Evolutionary conservation across 2,329 filamentous ascomycete species (phyloP), one percentile per base, ranked within the genome.

Genomic region (Penicillium sp.): DNA sequence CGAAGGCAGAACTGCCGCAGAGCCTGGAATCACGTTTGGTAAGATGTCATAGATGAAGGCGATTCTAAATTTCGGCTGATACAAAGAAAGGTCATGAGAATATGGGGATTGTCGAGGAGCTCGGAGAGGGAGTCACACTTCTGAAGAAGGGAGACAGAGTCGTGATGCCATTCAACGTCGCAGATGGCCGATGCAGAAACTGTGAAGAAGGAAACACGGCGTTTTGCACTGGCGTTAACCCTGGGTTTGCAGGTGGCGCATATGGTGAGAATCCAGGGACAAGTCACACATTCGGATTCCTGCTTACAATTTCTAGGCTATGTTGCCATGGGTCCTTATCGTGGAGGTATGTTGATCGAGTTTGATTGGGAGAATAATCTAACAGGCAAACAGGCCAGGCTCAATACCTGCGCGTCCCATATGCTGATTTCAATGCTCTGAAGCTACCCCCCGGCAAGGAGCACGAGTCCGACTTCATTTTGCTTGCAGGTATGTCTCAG

Each of bases 361-460:
- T 23, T 23, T 23, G 19, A 23, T 23, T 5, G 36, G 3, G 19
- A 21, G 18, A n/a, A 21, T 39, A 11, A 39, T 39, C 31, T 24
- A 13, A 51, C 4, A 31, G 9, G 4, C 40, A 4, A 21, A 5
- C 11, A 64, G 64, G 64, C 21, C 83, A 87, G 65, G 86, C 85
- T 2, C 84, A 88, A 65, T 88, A 85, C 54, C 72, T 88, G 16
- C 78, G 84, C 3, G 82, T 88, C 1, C 86, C 86, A 0, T 88
- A 83, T 53, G 86, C 86, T 1, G 86, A 88, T 64, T 87, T 87
- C 72, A 88, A 88, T 55, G 83, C 82, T 5, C 69, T 89, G 28
- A 81, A 81, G 49, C 72, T 89, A 1, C 86, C 86, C 1, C 73
- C 79, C 6, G 85, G 85, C 0, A 85, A 75, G 14, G 83, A 87